Evolutionary conservation across 805 yeast genomes (phyloP).

Genomic region (Saccharomycopsis babjevae): DNA sequence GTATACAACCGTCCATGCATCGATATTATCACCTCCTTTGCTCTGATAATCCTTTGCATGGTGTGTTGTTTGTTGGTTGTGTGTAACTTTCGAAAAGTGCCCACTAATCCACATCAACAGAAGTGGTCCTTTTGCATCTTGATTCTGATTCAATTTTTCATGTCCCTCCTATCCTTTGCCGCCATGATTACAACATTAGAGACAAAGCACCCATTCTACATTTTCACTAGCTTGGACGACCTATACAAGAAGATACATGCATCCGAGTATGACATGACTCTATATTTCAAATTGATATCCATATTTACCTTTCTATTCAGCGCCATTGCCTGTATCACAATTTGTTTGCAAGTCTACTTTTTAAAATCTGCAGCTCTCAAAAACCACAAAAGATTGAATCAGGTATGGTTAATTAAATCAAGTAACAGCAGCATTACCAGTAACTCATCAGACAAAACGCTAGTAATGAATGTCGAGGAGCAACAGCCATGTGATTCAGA

Average conservation of each 20-base stretch:
- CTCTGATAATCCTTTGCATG: neutral
- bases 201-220: neutral
- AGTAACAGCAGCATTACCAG: neutral
- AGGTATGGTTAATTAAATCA: neutral
- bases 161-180: neutral
- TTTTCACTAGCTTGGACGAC: neutral
- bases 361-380: neutral
- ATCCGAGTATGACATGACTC: neutral
- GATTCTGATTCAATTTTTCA: neutral
- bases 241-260: neutral
- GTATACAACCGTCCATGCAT: slow-evolving; percentile 7
- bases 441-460: neutral
- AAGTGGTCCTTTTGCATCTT: neutral
- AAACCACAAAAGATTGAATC: neutral
- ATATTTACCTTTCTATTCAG: slow-evolving; percentile 1
- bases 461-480: neutral
- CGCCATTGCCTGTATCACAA: neutral
- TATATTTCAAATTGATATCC: slow-evolving; percentile 1
- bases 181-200: neutral
- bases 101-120: neutral
- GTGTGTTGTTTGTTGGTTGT: slow-evolving; percentile 5
- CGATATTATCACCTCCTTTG: slow-evolving; percentile 2
- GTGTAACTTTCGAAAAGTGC: neutral
- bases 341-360: neutral
- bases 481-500: neutral